These are phyloP conservation scores for Nigrospora oryzae DNA, from an alignment of 2,329 filamentous ascomycete species.

Conservation along the genomic window DNA sequence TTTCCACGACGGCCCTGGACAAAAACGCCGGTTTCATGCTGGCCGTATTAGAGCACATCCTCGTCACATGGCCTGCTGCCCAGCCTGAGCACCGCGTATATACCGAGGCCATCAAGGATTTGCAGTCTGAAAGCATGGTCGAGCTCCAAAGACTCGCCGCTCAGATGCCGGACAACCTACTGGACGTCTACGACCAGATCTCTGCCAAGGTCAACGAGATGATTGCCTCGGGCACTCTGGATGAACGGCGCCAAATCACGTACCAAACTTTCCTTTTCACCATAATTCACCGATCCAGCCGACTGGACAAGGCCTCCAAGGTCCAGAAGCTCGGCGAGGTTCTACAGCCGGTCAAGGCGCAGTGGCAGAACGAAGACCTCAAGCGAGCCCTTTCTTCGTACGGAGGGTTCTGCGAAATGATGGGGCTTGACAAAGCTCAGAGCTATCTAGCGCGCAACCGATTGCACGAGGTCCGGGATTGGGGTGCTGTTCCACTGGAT, in stretches of 20 bases:
- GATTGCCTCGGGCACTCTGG: conserved; percentile 60
- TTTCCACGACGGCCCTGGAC: conserved; percentile 73
- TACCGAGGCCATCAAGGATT: conserved; percentile 81
- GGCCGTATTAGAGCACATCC: conserved; percentile 82
- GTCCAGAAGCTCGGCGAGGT: conserved; percentile 67
- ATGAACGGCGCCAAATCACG: conserved; percentile 77
- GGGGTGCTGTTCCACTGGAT: conserved; percentile 71
- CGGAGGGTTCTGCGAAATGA: conserved; percentile 66
- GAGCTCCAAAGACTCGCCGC: conserved; percentile 84
- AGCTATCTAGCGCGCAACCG: conserved; percentile 66
- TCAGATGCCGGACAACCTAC: conserved; percentile 84
- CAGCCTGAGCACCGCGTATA: conserved; percentile 64
- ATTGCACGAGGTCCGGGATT: conserved; percentile 72
- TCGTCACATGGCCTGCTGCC: conserved; percentile 71
- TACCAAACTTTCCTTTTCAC: conserved; percentile 90
- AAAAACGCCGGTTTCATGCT: conserved; percentile 75
- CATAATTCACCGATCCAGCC: conserved; percentile 80
- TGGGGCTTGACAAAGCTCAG: conserved; percentile 74
- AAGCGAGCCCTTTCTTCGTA: conserved; percentile 65
- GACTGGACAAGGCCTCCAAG: conserved; percentile 63
- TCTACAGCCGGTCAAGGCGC: conserved; percentile 69
- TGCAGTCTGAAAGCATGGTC: conserved; percentile 76
- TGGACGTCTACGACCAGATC: conserved; percentile 80
- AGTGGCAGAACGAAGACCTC: conserved; percentile 70
- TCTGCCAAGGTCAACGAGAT: conserved; percentile 77